These are phyloP conservation scores for Casuarina equisetifolia DNA, from an alignment of 306 rosid genomes.

Conservation along the genomic window DNA sequence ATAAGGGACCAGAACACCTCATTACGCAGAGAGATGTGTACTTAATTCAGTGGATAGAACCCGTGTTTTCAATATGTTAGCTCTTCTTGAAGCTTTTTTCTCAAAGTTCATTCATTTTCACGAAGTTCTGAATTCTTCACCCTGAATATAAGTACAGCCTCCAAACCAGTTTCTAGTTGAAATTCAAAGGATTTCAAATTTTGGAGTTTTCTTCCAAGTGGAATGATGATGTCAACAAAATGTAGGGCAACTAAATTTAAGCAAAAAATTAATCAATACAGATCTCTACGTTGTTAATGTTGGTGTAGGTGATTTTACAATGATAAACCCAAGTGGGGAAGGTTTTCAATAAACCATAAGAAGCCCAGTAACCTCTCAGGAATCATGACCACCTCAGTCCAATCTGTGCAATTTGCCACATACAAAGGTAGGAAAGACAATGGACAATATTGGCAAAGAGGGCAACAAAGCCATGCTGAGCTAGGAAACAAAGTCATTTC, in stretches of 20 bases:
- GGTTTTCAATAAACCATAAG: background rate
- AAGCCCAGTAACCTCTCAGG: background rate
- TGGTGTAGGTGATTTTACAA: background rate
- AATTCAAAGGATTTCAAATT: background rate
- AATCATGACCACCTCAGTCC: background rate
- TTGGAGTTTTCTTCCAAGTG: background rate
- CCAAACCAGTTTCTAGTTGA: background rate
- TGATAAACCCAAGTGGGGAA: background rate
- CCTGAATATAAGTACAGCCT: background rate
- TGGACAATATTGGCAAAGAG: background rate
- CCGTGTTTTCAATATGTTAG: background rate
- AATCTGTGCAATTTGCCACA: background rate
- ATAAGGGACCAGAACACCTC: background rate
- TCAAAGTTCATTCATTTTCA: background rate
- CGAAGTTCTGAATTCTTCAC: background rate
- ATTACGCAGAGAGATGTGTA: background rate
- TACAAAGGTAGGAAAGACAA: background rate
- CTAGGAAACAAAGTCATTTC: background rate
- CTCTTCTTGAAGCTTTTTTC: background rate
- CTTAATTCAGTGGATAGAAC: constrained; percentile 1
- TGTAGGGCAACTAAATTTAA: background rate
- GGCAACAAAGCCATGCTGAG: background rate
- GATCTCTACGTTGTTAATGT: background rate
- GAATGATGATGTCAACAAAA: background rate
- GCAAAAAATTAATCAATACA: background rate